A percentile compares a stretch with the other conserved stretches of the same genome.
phyloP scores from a whole-genome alignment of 805 yeast species.

The Kodamaea laetipori region DNA sequence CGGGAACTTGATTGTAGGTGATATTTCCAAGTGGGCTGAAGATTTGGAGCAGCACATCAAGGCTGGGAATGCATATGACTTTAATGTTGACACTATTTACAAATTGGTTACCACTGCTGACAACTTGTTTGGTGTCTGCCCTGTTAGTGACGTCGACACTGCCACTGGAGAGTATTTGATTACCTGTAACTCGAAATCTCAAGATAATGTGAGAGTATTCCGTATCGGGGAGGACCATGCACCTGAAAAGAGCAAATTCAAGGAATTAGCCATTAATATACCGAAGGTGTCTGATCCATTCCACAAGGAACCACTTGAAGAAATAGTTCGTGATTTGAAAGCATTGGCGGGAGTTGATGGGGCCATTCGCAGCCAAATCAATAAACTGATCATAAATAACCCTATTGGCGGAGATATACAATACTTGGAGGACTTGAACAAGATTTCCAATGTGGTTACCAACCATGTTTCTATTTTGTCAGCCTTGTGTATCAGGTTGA shows the following conservation, averaged over 20 bases:
- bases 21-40: conserved; percentile 4
- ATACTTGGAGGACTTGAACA: conserved; percentile 18
- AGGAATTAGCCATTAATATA: too few relatives aligned
- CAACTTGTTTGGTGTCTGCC: conserved; percentile 12
- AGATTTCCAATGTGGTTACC: conserved; percentile 19
- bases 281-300: neutral
- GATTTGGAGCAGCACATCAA: neutral
- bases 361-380: neutral
- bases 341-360: conserved; percentile 1
- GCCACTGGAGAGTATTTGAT: conserved; percentile 30
- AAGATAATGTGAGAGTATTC: neutral
- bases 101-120: neutral
- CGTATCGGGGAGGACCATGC: neutral
- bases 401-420: conserved; percentile 3
- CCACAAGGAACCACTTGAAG: conserved; percentile 21
- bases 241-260: too few relatives aligned
- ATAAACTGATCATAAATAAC: neutral
- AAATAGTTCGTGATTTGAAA: conserved; percentile 22
- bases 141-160: conserved; percentile 28
- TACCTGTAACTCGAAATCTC: neutral
- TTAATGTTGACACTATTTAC: neutral
- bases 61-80: neutral
- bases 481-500: conserved; percentile 21
- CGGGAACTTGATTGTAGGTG: conserved; percentile 16
- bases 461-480: conserved; percentile 19